Percentiles rank a stretch among this genome's conserved stretches.
Conservation (phyloP, 2,329 filamentous ascomycete genomes). For the Scopulariopsis brevicaulis region DNA sequence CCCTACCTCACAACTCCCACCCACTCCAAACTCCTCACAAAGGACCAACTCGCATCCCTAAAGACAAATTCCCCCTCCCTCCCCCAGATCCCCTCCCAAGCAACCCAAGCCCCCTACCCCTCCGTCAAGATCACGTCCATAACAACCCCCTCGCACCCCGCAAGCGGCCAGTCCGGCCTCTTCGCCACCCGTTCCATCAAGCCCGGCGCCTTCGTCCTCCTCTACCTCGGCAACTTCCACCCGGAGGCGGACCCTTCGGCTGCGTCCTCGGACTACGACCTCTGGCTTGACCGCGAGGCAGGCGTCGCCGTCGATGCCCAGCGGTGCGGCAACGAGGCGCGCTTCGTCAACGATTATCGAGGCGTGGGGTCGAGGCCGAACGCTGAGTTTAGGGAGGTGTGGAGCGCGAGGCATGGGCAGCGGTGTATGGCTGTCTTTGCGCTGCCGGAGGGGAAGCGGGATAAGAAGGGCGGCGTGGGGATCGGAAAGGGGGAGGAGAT, state of each 20-base stretch:
- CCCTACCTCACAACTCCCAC: conserved; percentile 39
- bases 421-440: conserved; percentile 48
- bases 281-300: conserved; percentile 47
- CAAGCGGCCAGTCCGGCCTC: conserved; percentile 45
- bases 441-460: conserved; percentile 27
- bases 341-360: conserved; percentile 57
- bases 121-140: conserved; percentile 45
- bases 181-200: conserved; percentile 43
- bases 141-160: conserved; percentile 38
- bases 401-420: conserved; percentile 39
- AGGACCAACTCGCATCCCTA: conserved; percentile 23
- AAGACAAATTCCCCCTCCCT: conserved; percentile 8
- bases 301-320: conserved; percentile 51
- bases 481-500: conserved; percentile 53
- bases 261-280: conserved; percentile 46
- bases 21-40: conserved; percentile 32
- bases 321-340: conserved; percentile 47
- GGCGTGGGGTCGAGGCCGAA: conserved; percentile 42
- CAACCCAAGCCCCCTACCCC: conserved; percentile 30
- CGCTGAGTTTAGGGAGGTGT: conserved; percentile 47
- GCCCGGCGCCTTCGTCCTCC: conserved; percentile 45
- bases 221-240: conserved; percentile 51
- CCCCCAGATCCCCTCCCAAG: conserved; percentile 19
- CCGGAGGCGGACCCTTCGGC: conserved; percentile 16
- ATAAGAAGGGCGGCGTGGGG: conserved; percentile 13